A percentile compares a stretch with the other conserved stretches of the same genome.
Conservation (phyloP, 352 stramenopile genomes). For the Detonula confervacea region DNA sequence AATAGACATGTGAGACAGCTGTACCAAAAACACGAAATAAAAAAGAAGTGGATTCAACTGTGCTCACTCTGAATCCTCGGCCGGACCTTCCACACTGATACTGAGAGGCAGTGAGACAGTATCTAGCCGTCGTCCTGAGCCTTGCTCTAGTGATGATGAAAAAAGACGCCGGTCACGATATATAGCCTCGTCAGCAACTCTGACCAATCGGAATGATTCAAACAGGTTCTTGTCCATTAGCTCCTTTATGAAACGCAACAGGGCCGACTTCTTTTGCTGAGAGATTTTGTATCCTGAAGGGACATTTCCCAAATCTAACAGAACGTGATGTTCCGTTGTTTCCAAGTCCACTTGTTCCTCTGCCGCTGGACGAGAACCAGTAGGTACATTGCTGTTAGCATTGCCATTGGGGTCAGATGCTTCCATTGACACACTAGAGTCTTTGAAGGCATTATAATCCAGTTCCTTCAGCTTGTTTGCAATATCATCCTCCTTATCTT, state of each 20-base stretch:
- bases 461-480: not conserved
- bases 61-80: not conserved
- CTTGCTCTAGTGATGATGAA: not conserved
- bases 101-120: not conserved
- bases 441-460: too few relatives aligned
- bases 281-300: too few relatives aligned
- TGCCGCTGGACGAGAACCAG: too few relatives aligned
- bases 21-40: too few relatives aligned
- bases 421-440: too few relatives aligned
- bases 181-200: not conserved
- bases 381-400: too few relatives aligned
- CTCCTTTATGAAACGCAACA: not conserved
- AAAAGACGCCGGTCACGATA: not conserved
- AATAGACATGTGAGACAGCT: too few relatives aligned
- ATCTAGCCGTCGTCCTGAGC: not conserved
- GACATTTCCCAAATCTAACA: too few relatives aligned
- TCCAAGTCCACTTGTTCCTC: too few relatives aligned
- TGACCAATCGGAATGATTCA: not conserved
- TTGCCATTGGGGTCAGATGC: too few relatives aligned
- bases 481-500: conserved; percentile 9
- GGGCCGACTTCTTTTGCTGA: not conserved
- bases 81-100: not conserved
- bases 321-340: too few relatives aligned
- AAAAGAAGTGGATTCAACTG: too few relatives aligned
- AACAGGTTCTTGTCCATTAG: not conserved